Conservation (phyloP, 495 filamentous ascomycete species). For the Evernia prunastri region DNA sequence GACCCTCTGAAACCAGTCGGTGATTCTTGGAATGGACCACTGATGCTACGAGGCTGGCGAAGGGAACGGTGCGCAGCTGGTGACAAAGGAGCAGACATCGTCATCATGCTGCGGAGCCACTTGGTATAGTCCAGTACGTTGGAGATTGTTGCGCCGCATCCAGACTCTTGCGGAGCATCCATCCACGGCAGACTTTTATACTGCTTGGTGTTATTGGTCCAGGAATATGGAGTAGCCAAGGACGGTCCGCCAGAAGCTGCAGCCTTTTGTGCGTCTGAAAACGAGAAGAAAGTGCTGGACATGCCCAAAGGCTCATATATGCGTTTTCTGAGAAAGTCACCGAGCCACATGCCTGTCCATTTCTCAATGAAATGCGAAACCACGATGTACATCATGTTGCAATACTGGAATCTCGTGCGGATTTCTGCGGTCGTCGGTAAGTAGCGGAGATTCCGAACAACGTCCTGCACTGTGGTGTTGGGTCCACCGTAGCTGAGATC, state of each 20-base stretch:
- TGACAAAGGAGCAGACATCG: slow-evolving; percentile 31
- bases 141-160: slow-evolving; percentile 45
- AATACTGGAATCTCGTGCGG: slow-evolving; percentile 43
- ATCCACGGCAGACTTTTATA: slow-evolving; percentile 24
- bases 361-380: slow-evolving; percentile 40
- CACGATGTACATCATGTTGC: slow-evolving; percentile 47
- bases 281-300: slow-evolving; percentile 43
- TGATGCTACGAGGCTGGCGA: slow-evolving; percentile 32
- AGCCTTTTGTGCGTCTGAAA: slow-evolving; percentile 31
- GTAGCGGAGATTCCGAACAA: slow-evolving; percentile 38
- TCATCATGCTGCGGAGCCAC: slow-evolving; percentile 41
- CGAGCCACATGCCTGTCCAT: slow-evolving; percentile 39
- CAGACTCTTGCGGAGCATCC: slow-evolving; percentile 36
- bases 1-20: slow-evolving; percentile 25
- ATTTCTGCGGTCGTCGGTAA: slow-evolving; percentile 37
- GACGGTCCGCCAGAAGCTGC: slow-evolving; percentile 20
- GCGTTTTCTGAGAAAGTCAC: slow-evolving; percentile 36
- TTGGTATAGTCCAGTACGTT: slow-evolving; percentile 47
- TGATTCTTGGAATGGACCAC: neutral
- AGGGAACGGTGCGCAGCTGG: slow-evolving; percentile 36
- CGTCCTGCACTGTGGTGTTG: slow-evolving; percentile 26
- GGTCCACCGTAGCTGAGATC: slow-evolving; percentile 30
- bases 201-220: slow-evolving; percentile 17
- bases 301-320: slow-evolving; percentile 48
- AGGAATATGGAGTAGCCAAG: slow-evolving; percentile 31